Percentiles rank a stretch among this genome's conserved stretches.
Evolutionary conservation across 257 asterid species (phyloP).

Genomic region (Forsythia suspensa): DNA sequence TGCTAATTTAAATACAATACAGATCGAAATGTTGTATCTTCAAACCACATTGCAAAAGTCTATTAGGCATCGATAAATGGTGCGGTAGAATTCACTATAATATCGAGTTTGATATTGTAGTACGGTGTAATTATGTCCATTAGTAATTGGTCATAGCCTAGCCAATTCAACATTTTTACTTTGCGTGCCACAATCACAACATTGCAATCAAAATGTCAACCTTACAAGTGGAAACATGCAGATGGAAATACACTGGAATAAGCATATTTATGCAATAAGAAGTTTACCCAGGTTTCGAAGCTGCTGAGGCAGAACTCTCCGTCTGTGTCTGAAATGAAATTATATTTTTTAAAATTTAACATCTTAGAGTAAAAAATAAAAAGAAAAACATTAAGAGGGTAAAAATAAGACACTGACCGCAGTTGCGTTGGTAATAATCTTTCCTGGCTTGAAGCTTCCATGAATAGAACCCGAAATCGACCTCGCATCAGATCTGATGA

Average conservation of each 20-base stretch:
- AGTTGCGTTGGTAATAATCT: conserved; percentile 40
- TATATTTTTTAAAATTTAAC: too few relatives aligned
- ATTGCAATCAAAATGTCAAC: neutral
- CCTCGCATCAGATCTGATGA: conserved; percentile 50
- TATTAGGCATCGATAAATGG: neutral
- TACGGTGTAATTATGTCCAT: neutral
- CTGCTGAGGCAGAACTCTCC: conserved; percentile 44
- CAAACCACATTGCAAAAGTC: neutral
- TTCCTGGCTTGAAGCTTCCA: conserved; percentile 40
- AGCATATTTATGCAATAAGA: conserved; percentile 2
- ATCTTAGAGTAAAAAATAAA: neutral
- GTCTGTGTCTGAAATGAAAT: conserved; percentile 40
- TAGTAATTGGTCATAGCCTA: neutral
- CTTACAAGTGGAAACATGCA: neutral
- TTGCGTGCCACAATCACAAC: neutral
- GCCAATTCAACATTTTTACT: neutral
- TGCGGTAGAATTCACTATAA: conserved; percentile 6
- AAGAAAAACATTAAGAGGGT: neutral
- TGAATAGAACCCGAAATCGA: conserved; percentile 26
- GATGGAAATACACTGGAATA: neutral
- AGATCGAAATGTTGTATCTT: neutral
- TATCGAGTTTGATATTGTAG: neutral
- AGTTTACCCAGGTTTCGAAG: conserved; percentile 63
- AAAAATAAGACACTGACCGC: conserved; percentile 48
- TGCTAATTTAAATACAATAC: neutral